Evolutionary conservation across 805 yeast species (phyloP).

Genomic region (Huiozyma sinensis): DNA sequence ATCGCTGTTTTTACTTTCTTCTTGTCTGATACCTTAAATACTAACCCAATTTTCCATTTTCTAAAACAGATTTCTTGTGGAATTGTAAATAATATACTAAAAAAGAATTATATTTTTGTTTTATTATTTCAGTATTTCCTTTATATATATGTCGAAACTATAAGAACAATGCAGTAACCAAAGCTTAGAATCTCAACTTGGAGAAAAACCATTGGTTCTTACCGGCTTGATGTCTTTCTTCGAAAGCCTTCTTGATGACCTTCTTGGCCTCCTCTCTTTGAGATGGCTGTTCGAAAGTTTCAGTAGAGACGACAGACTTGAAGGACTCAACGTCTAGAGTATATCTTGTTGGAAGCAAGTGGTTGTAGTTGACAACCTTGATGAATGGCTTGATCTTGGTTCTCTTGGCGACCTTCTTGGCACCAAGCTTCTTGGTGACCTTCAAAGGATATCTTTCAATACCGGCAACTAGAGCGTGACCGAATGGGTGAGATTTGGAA

Average conservation of each 20-base stretch:
- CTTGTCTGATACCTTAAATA: no score
- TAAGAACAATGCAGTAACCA: slow-evolving; percentile 2
- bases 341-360: slow-evolving; percentile 99
- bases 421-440: slow-evolving; percentile 90
- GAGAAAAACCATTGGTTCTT: slow-evolving; percentile 99
- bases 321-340: slow-evolving; percentile 92
- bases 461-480: slow-evolving; percentile 99
- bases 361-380: slow-evolving; percentile 99
- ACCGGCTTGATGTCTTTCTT: slow-evolving; percentile 98
- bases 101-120: slow-evolving; percentile 2
- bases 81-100: neutral
- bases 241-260: slow-evolving; percentile 97
- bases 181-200: slow-evolving; percentile 77
- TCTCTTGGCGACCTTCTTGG: slow-evolving; percentile 94
- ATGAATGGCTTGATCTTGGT: slow-evolving; percentile 98
- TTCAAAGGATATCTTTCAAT: slow-evolving; percentile 96
- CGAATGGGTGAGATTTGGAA: slow-evolving; percentile 96
- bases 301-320: slow-evolving; percentile 85
- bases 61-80: no score
- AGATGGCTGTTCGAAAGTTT: slow-evolving; percentile 93
- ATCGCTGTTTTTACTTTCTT: no score
- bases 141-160: slow-evolving; percentile 4
- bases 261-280: slow-evolving; percentile 99
- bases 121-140: slow-evolving; percentile 5
- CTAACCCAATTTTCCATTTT: no score